phyloP scores from a whole-genome alignment of 345 rosid species.

The Moricandia moricandioides region DNA sequence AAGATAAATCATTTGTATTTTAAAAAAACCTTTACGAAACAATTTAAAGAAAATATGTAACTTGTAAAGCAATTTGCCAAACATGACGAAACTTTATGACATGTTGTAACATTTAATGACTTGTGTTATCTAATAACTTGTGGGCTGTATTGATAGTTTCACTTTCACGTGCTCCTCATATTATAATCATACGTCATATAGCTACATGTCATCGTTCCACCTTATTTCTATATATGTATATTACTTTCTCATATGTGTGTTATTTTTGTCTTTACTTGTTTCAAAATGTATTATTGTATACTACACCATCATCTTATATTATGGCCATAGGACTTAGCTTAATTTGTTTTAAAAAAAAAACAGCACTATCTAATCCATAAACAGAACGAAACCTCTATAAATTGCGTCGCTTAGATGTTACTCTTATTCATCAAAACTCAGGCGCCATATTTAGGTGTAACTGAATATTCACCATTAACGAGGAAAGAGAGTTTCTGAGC shows the following conservation, averaged over 20 bases:
- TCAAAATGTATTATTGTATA: background rate
- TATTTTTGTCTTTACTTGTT: too few species aligned
- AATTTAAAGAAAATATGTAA: background rate
- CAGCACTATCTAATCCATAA: conserved; percentile 4
- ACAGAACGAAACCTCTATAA: conserved; percentile 13
- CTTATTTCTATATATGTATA: background rate
- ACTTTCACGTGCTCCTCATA: conserved; percentile 1
- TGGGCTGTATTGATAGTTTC: conserved; percentile 7
- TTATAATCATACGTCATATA: conserved; percentile 8
- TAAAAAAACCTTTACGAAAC: background rate
- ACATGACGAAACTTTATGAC: conserved; percentile 8
- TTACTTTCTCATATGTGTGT: too few species aligned
- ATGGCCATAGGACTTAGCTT: background rate
- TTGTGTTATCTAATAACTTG: conserved; percentile 13
- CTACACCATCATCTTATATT: background rate
- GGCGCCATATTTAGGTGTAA: too few species aligned
- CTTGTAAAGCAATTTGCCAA: background rate
- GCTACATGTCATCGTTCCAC: background rate
- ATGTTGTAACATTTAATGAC: conserved; percentile 3
- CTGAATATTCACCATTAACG: too few species aligned
- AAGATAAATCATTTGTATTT: background rate
- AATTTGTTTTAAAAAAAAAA: background rate
- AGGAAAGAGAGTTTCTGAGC: too few species aligned
- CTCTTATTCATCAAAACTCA: too few species aligned
- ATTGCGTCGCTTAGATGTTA: background rate